Conservation (phyloP, 140 eudicot species). For the Cichorium intybus region DNA sequence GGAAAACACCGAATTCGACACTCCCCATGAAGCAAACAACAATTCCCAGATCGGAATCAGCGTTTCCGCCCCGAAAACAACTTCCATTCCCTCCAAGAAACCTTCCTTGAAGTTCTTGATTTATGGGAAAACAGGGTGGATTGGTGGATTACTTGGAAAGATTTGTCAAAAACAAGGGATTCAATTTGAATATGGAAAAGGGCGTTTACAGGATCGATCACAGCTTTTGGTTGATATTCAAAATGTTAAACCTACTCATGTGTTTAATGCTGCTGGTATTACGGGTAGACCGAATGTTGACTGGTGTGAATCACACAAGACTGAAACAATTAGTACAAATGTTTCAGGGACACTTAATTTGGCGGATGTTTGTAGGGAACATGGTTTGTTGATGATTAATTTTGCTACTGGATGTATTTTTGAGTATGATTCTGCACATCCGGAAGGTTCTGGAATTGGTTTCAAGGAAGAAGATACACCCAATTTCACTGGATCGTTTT, state of each 20-base stretch:
- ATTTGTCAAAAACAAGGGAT: conserved; percentile 82
- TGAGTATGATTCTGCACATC: conserved; percentile 84
- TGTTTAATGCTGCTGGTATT: conserved; percentile 95
- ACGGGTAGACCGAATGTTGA: conserved; percentile 99
- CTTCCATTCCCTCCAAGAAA: conserved; percentile 33
- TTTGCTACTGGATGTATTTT: conserved; percentile 95
- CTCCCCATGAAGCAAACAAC: conserved; percentile 22
- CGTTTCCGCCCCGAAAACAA: conserved; percentile 34
- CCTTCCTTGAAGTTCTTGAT: conserved; percentile 71
- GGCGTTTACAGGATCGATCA: conserved; percentile 75
- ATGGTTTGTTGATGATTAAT: conserved; percentile 74
- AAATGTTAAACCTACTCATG: conserved; percentile 75
- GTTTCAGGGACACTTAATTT: conserved; percentile 80
- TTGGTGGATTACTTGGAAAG: conserved; percentile 85
- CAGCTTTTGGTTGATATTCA: conserved; percentile 63
- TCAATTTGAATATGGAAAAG: conserved; percentile 80
- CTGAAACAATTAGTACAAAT: conserved; percentile 84
- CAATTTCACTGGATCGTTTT: conserved; percentile 82
- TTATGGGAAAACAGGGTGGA: conserved; percentile 96
- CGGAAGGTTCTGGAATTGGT: conserved; percentile 89
- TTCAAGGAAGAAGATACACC: conserved; percentile 93
- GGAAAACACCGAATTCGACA: conserved; percentile 46
- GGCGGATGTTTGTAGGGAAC: conserved; percentile 93
- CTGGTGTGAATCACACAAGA: conserved; percentile 90
- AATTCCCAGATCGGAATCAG: conserved; percentile 36